These are phyloP conservation scores for Pestalotiopsis sp. DNA, from an alignment of 2,329 filamentous ascomycete genomes.

Conservation along the genomic window DNA sequence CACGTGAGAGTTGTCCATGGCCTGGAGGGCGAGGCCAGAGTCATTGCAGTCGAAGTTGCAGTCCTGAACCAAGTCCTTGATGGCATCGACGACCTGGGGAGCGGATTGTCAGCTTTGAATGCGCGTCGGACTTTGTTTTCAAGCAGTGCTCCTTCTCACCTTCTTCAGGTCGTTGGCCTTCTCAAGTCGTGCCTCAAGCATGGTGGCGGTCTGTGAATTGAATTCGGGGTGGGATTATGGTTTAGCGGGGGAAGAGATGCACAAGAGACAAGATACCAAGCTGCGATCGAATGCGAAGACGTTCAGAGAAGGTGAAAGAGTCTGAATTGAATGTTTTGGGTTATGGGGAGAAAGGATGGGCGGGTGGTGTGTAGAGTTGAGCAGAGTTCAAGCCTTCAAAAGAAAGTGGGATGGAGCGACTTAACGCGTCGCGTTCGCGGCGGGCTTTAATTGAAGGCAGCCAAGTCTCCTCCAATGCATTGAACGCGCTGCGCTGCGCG, in stretches of 20 bases:
- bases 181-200: slow-evolving; percentile 98
- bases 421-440: slow-evolving; percentile 3
- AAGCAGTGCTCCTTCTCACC: slow-evolving; percentile 50
- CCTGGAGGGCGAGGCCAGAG: slow-evolving; percentile 94
- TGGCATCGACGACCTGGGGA: slow-evolving; percentile 88
- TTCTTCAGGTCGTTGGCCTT: slow-evolving; percentile 95
- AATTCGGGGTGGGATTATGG: background rate
- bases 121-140: background rate
- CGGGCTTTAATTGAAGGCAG: slow-evolving; percentile 4
- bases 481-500: background rate
- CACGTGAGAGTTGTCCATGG: slow-evolving; percentile 99
- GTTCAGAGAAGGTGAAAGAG: background rate
- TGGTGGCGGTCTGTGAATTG: slow-evolving; percentile 38
- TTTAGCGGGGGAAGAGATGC: background rate
- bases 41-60: slow-evolving; percentile 99
- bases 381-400: slow-evolving; percentile 1
- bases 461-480: background rate
- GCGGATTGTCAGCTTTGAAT: slow-evolving; percentile 18
- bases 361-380: background rate
- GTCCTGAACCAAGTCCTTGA: slow-evolving; percentile 99
- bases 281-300: background rate
- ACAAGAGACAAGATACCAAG: background rate
- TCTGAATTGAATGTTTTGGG: background rate
- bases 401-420: slow-evolving; percentile 13
- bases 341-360: background rate